Evolutionary conservation across 2,329 filamentous ascomycete genomes (phyloP).

Genomic region (Aspergillus sp.): DNA sequence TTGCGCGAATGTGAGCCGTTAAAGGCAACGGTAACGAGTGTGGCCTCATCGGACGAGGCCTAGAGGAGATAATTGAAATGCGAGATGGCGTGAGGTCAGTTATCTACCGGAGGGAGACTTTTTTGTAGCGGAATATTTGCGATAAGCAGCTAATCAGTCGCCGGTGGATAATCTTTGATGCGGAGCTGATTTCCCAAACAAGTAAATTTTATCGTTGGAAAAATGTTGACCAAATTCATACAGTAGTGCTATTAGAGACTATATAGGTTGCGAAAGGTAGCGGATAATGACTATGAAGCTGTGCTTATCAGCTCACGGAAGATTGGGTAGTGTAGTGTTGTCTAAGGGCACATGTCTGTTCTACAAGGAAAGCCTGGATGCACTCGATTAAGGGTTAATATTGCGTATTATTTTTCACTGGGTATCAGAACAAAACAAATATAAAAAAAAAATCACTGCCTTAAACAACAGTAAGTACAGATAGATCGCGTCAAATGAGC

Average conservation of each 20-base stretch:
- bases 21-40: conserved; percentile 21
- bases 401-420: not conserved
- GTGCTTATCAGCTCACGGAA: not conserved
- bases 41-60: conserved; percentile 27
- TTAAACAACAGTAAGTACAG: not conserved
- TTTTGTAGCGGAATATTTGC: not conserved
- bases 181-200: conserved; percentile 10
- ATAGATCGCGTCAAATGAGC: conserved; percentile 2
- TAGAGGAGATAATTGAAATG: conserved; percentile 5
- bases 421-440: not conserved
- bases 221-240: too few relatives aligned
- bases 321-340: not conserved
- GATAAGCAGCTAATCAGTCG: conserved; percentile 20
- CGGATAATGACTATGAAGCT: not conserved
- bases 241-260: too few relatives aligned
- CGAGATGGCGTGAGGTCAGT: not conserved
- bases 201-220: not conserved
- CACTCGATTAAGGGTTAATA: not conserved
- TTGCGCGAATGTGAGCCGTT: conserved; percentile 22
- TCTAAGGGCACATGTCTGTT: not conserved
- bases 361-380: not conserved
- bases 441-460: not conserved
- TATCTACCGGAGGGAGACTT: not conserved
- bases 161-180: conserved; percentile 26
- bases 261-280: too few relatives aligned